A percentile compares a stretch with the other conserved stretches of the same genome.
Conservation (phyloP, 176 grass and related monocot genomes). For the Phoenix roebelenii region DNA sequence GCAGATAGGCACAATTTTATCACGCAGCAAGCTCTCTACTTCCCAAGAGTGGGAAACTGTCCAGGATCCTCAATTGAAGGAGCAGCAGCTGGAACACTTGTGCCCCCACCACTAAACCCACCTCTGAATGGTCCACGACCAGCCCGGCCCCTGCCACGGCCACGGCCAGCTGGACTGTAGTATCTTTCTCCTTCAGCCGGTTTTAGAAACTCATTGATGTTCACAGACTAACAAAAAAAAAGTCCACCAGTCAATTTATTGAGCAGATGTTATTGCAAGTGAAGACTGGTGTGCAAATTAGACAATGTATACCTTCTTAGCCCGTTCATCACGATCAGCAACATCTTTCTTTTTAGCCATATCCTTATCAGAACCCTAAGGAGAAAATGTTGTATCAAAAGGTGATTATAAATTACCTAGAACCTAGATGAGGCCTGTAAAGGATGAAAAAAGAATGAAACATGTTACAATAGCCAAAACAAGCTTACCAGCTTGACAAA, state of each 20-base stretch:
- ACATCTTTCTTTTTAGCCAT: slow-evolving; percentile 14
- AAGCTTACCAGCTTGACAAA: slow-evolving; percentile 9
- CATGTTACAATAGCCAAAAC: neutral
- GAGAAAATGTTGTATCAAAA: too few relatives aligned
- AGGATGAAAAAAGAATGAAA: too few relatives aligned
- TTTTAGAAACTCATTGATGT: neutral
- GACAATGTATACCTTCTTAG: neutral
- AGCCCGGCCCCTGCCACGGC: slow-evolving; percentile 4
- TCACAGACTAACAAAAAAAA: too few relatives aligned
- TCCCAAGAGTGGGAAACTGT: slow-evolving; percentile 9
- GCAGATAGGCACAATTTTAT: too few relatives aligned
- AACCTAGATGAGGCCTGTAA: too few relatives aligned
- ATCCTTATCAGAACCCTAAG: neutral
- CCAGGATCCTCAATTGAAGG: slow-evolving; percentile 13
- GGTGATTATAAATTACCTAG: too few relatives aligned
- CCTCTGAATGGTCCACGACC: slow-evolving; percentile 4
- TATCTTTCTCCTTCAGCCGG: slow-evolving; percentile 9
- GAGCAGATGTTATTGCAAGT: too few relatives aligned
- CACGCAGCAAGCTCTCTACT: neutral
- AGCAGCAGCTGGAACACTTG: neutral
- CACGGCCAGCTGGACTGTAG: slow-evolving; percentile 3
- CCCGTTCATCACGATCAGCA: slow-evolving; percentile 6
- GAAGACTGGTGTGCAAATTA: too few relatives aligned
- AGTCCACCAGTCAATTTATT: too few relatives aligned
- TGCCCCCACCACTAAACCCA: neutral